Percentiles rank a stretch among this genome's conserved stretches.
These are phyloP conservation scores for Castanea mollissima DNA, from an alignment of 306 rosid species.

Conservation along the genomic window DNA sequence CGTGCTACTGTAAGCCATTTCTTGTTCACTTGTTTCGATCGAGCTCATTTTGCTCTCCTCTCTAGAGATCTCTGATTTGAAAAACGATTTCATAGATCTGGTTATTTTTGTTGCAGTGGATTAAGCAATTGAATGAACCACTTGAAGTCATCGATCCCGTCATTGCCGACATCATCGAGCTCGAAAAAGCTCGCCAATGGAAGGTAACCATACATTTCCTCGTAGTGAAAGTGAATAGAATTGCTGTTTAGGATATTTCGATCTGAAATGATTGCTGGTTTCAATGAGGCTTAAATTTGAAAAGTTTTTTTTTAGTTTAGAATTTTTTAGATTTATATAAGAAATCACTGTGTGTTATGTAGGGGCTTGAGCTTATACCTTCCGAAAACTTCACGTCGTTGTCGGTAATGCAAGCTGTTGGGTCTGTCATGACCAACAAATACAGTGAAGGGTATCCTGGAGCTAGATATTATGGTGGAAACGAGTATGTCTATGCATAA, in stretches of 20 bases:
- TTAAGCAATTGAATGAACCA: slow-evolving; percentile 78
- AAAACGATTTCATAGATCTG: neutral
- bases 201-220: slow-evolving; percentile 34
- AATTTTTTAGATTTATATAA: too few relatives aligned
- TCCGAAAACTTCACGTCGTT: slow-evolving; percentile 84
- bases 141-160: slow-evolving; percentile 78
- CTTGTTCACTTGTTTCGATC: neutral
- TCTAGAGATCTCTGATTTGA: neutral
- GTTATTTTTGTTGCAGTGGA: slow-evolving; percentile 55
- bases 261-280: neutral
- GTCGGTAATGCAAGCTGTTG: slow-evolving; percentile 96
- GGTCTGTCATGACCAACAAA: slow-evolving; percentile 91
- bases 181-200: slow-evolving; percentile 93
- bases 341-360: slow-evolving; percentile 1
- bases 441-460: slow-evolving; percentile 95
- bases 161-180: slow-evolving; percentile 76
- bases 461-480: slow-evolving; percentile 96
- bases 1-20: slow-evolving; percentile 49
- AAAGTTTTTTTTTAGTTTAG: neutral
- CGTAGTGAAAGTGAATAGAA: neutral
- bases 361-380: slow-evolving; percentile 88
- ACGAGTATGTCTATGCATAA: slow-evolving; percentile 56
- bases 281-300: too few relatives aligned
- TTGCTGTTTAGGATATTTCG: neutral
- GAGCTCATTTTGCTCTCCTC: neutral